These are phyloP conservation scores for Buddleja alternifolia DNA, from an alignment of 257 asterid genomes.

Conservation along the genomic window DNA sequence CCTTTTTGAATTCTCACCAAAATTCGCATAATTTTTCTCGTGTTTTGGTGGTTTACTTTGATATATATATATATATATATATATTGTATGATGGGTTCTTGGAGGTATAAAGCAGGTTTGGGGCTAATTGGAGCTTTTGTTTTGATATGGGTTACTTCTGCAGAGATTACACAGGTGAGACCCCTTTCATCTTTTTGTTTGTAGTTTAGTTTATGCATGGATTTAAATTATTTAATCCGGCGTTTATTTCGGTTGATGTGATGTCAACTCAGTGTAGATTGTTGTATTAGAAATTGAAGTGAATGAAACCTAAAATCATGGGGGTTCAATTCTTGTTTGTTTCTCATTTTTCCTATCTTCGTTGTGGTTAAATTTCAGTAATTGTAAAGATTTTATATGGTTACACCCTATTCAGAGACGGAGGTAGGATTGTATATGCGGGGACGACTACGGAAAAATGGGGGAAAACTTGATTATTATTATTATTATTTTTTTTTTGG, in stretches of 20 bases:
- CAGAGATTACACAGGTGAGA: slow-evolving; percentile 90
- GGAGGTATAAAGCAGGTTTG: slow-evolving; percentile 73
- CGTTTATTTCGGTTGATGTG: no score
- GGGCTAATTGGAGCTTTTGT: slow-evolving; percentile 79
- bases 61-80: no score
- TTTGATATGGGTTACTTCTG: slow-evolving; percentile 82
- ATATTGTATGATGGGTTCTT: slow-evolving; percentile 51
- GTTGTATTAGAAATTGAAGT: neutral
- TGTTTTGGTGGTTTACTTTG: slow-evolving; percentile 8
- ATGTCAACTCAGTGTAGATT: neutral
- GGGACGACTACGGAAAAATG: no score
- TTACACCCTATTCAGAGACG: no score
- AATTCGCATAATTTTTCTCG: neutral
- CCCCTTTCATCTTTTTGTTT: neutral
- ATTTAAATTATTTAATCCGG: neutral
- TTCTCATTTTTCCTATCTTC: no score
- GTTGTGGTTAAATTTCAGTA: slow-evolving; percentile 5
- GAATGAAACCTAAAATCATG: neutral
- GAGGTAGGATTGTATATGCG: no score
- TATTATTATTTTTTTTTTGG: no score
- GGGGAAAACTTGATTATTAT: no score
- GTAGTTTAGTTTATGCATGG: slow-evolving; percentile 6
- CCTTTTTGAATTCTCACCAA: neutral
- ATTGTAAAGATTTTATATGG: neutral
- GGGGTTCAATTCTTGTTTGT: neutral